Base-by-base conservation (phyloP, 257 asterid genomes). In the Cynanchum wilfordii region DNA sequence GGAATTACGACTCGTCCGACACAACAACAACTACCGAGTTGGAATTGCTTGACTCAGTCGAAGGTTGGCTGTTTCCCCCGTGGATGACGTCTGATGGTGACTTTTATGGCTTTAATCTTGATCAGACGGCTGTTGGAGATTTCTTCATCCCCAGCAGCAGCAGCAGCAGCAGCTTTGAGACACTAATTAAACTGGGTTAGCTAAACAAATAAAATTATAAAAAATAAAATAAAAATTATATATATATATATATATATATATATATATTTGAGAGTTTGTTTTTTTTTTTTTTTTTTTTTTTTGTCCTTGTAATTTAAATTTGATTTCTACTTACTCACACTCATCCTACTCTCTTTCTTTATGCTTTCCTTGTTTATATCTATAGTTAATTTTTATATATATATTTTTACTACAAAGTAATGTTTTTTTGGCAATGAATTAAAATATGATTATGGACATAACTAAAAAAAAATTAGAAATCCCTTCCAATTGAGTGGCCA, bases 61-160 rank as follows among this genome's bases (percentile, higher is more conserved):
- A 88, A 72, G 89, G 88, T 47, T 86, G 88, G 90, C 57, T 84
- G 76, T 83, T 78, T 7, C 87, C 88, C 57, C 86, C 90, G 79
- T 88, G 86, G 88, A 84, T 88, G 89, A 80, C 75, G 69, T 51
- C 79, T 71, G 90, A 84, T 10, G 71, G 65, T 25, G 88, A 88
- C 47, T 80, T 85, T 20, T 82, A 63, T 1, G 89, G 79, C 55
- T 84, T 75, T 57, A 79, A 81, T 55, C 76, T 71, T 47, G 92
- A 86, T 36, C 83, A 82, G 33, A 73, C 68, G 38, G 77, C 25
- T 54, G 82, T 13, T 33, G 83, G 83, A 47, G 88, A 83, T 71
- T 66, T 60, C 77, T 55, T 81, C 64, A 27, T 71, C 10, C 72
- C 87, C 73, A 80, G 85, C 84, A 33, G 36, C 36, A 30, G 36